Conservation (phyloP, 208 protist genomes). For the Trypanosoma rangeli region DNA sequence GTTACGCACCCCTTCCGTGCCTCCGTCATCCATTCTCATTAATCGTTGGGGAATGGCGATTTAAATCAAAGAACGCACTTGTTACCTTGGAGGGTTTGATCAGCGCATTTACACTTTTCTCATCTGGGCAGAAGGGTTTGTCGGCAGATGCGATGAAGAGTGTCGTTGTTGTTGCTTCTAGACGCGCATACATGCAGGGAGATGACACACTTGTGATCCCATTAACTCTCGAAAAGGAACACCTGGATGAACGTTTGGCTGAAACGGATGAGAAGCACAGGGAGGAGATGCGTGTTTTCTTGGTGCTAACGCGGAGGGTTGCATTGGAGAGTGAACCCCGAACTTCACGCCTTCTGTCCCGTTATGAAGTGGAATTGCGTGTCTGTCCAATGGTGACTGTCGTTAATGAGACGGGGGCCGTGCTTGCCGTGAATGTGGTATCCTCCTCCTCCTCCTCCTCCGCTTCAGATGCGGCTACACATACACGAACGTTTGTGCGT, state of each 20-base stretch:
- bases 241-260: background rate
- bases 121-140: background rate
- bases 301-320: slow-evolving; percentile 27
- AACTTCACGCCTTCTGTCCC: slow-evolving; percentile 23
- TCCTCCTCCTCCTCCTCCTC: slow-evolving; percentile 9
- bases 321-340: slow-evolving; percentile 27
- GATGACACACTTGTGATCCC: slow-evolving; percentile 33
- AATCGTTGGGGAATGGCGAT: slow-evolving; percentile 17
- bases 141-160: background rate
- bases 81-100: slow-evolving; percentile 15
- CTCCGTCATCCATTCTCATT: slow-evolving; percentile 18
- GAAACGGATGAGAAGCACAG: slow-evolving; percentile 4
- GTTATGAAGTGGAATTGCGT: slow-evolving; percentile 37
- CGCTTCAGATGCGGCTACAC: background rate
- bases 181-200: slow-evolving; percentile 16
- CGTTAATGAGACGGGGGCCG: slow-evolving; percentile 33
- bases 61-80: slow-evolving; percentile 14
- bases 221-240: slow-evolving; percentile 16
- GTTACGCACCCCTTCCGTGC: slow-evolving; percentile 23
- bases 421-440: slow-evolving; percentile 17
- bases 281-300: slow-evolving; percentile 15
- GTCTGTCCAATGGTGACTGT: slow-evolving; percentile 32
- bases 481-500: slow-evolving; percentile 1
- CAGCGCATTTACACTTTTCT: slow-evolving; percentile 21
- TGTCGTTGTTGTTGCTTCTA: slow-evolving; percentile 5